These are phyloP conservation scores for Phytophthora podocarpi DNA, from an alignment of 352 stramenopile species.

Conservation along the genomic window DNA sequence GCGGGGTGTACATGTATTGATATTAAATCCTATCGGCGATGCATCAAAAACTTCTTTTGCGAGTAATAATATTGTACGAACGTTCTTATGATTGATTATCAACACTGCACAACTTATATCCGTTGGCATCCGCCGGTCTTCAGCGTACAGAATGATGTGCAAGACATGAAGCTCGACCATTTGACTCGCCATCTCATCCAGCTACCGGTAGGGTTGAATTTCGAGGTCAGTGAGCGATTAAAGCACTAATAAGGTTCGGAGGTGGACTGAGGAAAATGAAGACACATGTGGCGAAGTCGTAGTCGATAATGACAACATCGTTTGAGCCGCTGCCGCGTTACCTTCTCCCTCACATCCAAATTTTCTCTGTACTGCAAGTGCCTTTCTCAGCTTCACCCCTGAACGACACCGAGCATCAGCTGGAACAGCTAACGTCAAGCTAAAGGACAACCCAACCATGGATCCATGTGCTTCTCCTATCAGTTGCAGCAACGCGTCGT, in stretches of 20 bases:
- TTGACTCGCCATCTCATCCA: slow-evolving; percentile 14
- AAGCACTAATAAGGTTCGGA: slow-evolving; percentile 15
- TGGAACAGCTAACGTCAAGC: slow-evolving; percentile 2
- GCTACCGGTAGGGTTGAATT: neutral
- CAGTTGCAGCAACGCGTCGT: slow-evolving; percentile 13
- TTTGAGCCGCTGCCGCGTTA: neutral
- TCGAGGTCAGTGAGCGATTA: neutral
- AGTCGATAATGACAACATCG: neutral
- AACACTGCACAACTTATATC: no score
- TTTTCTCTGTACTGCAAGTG: slow-evolving; percentile 36
- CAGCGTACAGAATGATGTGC: neutral
- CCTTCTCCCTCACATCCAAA: slow-evolving; percentile 30
- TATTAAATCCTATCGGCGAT: no score
- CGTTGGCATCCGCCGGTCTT: no score
- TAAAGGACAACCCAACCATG: slow-evolving; percentile 17
- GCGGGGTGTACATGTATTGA: no score
- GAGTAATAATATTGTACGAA: no score
- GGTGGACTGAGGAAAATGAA: slow-evolving; percentile 1
- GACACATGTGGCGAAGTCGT: neutral
- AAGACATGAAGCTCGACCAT: neutral
- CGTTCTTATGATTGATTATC: no score
- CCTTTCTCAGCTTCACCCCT: slow-evolving; percentile 2
- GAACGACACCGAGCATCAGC: neutral
- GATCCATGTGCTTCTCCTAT: slow-evolving; percentile 28
- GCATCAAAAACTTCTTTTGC: no score